These are phyloP conservation scores for Acanthochlamys bracteata DNA, from an alignment of 106 monocot genomes.

Conservation along the genomic window DNA sequence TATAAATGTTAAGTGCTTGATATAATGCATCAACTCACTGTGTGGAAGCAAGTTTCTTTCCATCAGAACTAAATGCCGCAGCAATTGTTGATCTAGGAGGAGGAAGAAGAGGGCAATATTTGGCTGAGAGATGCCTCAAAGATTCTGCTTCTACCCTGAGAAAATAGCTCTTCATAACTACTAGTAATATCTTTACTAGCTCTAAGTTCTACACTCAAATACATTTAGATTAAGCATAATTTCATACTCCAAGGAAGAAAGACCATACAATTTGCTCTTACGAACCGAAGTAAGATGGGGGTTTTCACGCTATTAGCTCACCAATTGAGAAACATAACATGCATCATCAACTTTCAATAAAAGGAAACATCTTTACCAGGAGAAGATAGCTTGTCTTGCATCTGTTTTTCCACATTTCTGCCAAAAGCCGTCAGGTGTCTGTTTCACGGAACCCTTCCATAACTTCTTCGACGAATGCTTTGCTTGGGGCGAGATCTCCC, in stretches of 20 bases:
- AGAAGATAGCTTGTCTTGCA: slow-evolving; percentile 59
- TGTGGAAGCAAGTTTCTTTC: slow-evolving; percentile 90
- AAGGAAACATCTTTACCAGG: slow-evolving; percentile 57
- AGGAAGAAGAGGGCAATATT: slow-evolving; percentile 87
- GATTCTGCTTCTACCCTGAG: slow-evolving; percentile 91
- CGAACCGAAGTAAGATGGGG: too few species aligned
- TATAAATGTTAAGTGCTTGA: neutral
- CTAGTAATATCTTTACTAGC: neutral
- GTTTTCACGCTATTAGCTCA: too few species aligned
- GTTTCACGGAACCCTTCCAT: slow-evolving; percentile 17
- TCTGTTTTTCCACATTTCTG: slow-evolving; percentile 39
- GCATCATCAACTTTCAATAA: neutral
- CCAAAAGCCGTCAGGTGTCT: slow-evolving; percentile 16
- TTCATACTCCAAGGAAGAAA: too few species aligned
- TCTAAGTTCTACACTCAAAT: neutral
- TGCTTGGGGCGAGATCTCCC: slow-evolving; percentile 75
- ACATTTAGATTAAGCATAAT: too few species aligned
- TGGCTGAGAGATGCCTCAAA: slow-evolving; percentile 67
- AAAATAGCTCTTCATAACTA: neutral
- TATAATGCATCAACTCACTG: slow-evolving; percentile 45
- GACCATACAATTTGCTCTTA: too few species aligned
- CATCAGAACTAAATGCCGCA: slow-evolving; percentile 94
- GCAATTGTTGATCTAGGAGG: slow-evolving; percentile 98
- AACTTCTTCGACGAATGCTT: slow-evolving; percentile 46
- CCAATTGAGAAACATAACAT: neutral